Percentiles rank a stretch among this genome's conserved stretches.
Conservation (phyloP, 257 asterid genomes). For the Lithospermum erythrorhizon region DNA sequence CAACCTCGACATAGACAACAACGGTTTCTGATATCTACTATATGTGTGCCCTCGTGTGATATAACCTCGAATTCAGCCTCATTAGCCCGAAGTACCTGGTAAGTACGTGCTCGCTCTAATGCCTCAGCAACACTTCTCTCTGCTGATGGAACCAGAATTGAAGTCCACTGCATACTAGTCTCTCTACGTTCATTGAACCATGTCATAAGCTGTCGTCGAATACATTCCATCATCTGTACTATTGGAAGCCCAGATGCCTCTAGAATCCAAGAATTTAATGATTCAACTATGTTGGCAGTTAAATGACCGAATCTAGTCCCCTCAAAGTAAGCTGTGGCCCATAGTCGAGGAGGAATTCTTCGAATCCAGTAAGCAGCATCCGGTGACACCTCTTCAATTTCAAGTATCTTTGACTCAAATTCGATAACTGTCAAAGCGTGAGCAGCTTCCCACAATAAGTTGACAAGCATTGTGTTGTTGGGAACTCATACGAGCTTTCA, state of each 20-base stretch:
- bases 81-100: slow-evolving; percentile 89
- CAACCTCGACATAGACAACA: slow-evolving; percentile 81
- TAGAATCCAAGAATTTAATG: slow-evolving; percentile 57
- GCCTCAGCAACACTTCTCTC: slow-evolving; percentile 89
- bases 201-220: slow-evolving; percentile 82
- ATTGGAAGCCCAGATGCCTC: slow-evolving; percentile 92
- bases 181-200: slow-evolving; percentile 95
- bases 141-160: slow-evolving; percentile 79
- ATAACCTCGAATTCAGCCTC: slow-evolving; percentile 94
- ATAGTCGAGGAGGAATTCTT: slow-evolving; percentile 57
- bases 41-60: slow-evolving; percentile 84
- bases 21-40: slow-evolving; percentile 69
- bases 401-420: slow-evolving; percentile 61
- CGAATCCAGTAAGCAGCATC: slow-evolving; percentile 92
- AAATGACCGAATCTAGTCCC: slow-evolving; percentile 83
- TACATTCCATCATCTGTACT: slow-evolving; percentile 91
- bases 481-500: slow-evolving; percentile 86
- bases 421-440: slow-evolving; percentile 68
- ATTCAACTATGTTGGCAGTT: slow-evolving; percentile 67
- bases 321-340: slow-evolving; percentile 90
- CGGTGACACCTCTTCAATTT: slow-evolving; percentile 80
- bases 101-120: slow-evolving; percentile 74
- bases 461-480: slow-evolving; percentile 74
- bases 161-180: slow-evolving; percentile 91
- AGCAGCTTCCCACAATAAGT: slow-evolving; percentile 86